These are phyloP conservation scores for Parasarocladium wereldwijsianum DNA, from an alignment of 2,329 filamentous ascomycete species.

Conservation along the genomic window DNA sequence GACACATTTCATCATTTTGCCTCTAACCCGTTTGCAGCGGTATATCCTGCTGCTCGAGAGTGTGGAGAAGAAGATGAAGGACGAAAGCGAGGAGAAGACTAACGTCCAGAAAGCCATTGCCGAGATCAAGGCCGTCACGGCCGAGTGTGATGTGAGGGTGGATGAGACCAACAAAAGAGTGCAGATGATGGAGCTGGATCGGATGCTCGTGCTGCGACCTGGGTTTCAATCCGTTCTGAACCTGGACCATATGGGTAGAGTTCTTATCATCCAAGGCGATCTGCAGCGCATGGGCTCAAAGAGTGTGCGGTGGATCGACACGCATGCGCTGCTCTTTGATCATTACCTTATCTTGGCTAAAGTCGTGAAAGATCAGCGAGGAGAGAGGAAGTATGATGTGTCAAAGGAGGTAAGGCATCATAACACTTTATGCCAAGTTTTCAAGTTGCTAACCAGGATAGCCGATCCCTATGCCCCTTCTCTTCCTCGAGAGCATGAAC, in stretches of 20 bases:
- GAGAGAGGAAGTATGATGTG: conserved; percentile 83
- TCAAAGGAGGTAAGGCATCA: conserved; percentile 57
- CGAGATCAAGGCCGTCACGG: conserved; percentile 78
- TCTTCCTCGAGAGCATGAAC: conserved; percentile 82
- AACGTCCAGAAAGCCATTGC: conserved; percentile 75
- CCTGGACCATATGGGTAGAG: conserved; percentile 81
- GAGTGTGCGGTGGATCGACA: conserved; percentile 86
- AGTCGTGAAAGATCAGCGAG: conserved; percentile 54
- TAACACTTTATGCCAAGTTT: neutral
- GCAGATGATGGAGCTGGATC: conserved; percentile 67
- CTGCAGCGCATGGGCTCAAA: conserved; percentile 78
- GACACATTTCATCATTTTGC: conserved; percentile 87
- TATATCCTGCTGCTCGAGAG: conserved; percentile 74
- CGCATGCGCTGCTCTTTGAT: conserved; percentile 85
- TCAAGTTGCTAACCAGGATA: conserved; percentile 19
- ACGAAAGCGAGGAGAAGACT: conserved; percentile 77
- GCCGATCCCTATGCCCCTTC: conserved; percentile 90
- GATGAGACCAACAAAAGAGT: conserved; percentile 88
- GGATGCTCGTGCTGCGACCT: conserved; percentile 71
- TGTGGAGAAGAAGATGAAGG: conserved; percentile 68
- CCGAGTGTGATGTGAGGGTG: conserved; percentile 85
- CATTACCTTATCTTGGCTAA: conserved; percentile 94
- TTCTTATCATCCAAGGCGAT: conserved; percentile 80
- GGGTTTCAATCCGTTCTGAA: conserved; percentile 85
- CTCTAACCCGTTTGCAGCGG: conserved; percentile 82